Conservation (phyloP, 768 basidiomycete genomes). For the Chalciporus chontae region DNA sequence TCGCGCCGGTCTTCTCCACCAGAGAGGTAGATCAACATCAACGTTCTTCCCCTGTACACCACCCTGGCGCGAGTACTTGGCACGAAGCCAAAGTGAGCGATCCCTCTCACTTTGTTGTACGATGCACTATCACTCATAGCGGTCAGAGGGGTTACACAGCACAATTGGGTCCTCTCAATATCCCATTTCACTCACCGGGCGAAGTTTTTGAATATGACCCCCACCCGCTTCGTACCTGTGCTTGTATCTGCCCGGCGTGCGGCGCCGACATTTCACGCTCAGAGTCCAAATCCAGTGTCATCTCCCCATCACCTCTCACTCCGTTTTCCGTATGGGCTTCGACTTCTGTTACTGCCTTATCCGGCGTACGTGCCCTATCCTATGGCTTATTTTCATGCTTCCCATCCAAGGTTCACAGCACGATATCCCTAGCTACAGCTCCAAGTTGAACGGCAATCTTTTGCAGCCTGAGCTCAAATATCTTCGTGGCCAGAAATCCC, state of each 20-base stretch:
- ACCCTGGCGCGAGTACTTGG: not conserved
- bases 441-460: constrained; percentile 1
- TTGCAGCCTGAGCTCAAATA: constrained; percentile 9
- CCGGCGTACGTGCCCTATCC: constrained; percentile 8
- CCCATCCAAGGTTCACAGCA: constrained; percentile 6
- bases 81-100: constrained; percentile 7
- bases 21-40: not conserved
- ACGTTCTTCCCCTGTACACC: not conserved
- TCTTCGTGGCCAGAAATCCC: constrained; percentile 19
- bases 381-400: not conserved
- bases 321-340: not conserved
- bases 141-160: too few relatives aligned
- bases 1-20: not conserved
- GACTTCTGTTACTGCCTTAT: constrained; percentile 5
- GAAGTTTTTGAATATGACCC: not conserved
- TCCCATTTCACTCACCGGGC: not conserved
- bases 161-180: not conserved
- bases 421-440: constrained; percentile 7
- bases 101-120: not conserved
- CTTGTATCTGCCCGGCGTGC: not conserved
- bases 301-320: not conserved
- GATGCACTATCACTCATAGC: too few relatives aligned
- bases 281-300: not conserved
- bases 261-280: not conserved
- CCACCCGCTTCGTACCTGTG: not conserved